These are phyloP conservation scores for Radiomyces spectabilis DNA, from an alignment of 192 early-diverging fungal species.

Conservation along the genomic window DNA sequence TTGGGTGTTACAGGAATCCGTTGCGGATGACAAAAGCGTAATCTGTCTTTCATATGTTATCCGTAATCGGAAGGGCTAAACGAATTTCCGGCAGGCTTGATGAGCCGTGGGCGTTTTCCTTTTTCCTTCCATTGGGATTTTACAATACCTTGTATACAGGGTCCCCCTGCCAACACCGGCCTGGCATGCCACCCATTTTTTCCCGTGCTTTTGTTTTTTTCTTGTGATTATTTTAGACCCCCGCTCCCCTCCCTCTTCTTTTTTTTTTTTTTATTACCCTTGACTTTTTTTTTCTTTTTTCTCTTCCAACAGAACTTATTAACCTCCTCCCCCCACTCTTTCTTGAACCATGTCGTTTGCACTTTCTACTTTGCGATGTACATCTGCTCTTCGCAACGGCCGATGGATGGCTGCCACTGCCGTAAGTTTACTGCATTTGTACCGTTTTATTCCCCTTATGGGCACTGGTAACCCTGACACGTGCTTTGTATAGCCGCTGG, in stretches of 20 bases:
- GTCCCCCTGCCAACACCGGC: background rate
- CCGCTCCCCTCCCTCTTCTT: background rate
- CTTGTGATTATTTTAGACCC: background rate
- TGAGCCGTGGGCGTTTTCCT: too few relatives aligned
- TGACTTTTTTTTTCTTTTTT: conserved; percentile 3
- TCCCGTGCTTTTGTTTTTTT: conserved; percentile 6
- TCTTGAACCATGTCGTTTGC: conserved; percentile 11
- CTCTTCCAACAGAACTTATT: conserved; percentile 3
- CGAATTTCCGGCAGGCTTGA: too few relatives aligned
- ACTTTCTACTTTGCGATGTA: conserved; percentile 1
- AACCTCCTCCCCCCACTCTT: conserved; percentile 6
- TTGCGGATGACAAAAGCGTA: too few relatives aligned
- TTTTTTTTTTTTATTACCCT: conserved; percentile 2
- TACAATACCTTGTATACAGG: background rate
- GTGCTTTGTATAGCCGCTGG: conserved; percentile 19
- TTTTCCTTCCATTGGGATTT: background rate
- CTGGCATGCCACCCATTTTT: background rate
- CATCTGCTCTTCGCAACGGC: background rate
- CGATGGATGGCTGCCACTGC: background rate
- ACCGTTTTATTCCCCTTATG: too few relatives aligned
- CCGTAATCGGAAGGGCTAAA: too few relatives aligned
- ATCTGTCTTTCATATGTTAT: too few relatives aligned
- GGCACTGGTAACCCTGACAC: too few relatives aligned
- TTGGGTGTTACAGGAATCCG: too few relatives aligned
- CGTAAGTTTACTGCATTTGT: too few relatives aligned